Conservation (phyloP, 2,329 filamentous ascomycete species). For the Fusarium duplospermum region DNA sequence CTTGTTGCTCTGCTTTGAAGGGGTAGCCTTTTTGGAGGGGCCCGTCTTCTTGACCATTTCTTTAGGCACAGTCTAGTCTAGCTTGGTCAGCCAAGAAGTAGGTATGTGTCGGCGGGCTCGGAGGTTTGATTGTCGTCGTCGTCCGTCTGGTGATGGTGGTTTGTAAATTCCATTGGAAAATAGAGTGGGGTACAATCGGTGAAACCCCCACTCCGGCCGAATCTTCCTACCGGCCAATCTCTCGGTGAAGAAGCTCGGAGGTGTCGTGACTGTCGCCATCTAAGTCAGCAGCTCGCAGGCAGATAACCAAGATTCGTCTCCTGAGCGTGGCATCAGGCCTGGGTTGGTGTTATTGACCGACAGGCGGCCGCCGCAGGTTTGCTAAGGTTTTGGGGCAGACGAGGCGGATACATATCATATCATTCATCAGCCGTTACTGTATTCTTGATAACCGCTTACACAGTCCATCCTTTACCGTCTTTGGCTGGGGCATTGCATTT, state of each 20-base stretch:
- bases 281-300: constrained; percentile 20
- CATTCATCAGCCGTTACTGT: constrained; percentile 38
- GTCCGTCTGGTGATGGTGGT: constrained; percentile 6
- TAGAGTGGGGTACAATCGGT: constrained; percentile 25
- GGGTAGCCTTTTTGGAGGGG: constrained; percentile 33
- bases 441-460: constrained; percentile 39
- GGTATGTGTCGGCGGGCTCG: not conserved
- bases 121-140: not conserved
- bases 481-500: constrained; percentile 15
- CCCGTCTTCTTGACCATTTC: constrained; percentile 43
- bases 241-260: constrained; percentile 9
- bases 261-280: constrained; percentile 2
- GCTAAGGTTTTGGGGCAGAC: not conserved
- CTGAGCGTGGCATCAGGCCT: constrained; percentile 22
- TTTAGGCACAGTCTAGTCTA: constrained; percentile 4
- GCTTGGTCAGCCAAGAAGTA: constrained; percentile 9
- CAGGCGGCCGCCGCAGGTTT: constrained; percentile 4
- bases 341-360: constrained; percentile 4
- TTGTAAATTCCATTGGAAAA: not conserved
- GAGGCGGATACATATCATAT: constrained; percentile 27
- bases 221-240: constrained; percentile 16
- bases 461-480: constrained; percentile 26
- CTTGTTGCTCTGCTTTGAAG: constrained; percentile 31
- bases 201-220: constrained; percentile 28
- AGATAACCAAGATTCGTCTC: constrained; percentile 1